Evolutionary conservation across 495 filamentous ascomycete species (phyloP).

Genomic region (Aspergillus affinis): DNA sequence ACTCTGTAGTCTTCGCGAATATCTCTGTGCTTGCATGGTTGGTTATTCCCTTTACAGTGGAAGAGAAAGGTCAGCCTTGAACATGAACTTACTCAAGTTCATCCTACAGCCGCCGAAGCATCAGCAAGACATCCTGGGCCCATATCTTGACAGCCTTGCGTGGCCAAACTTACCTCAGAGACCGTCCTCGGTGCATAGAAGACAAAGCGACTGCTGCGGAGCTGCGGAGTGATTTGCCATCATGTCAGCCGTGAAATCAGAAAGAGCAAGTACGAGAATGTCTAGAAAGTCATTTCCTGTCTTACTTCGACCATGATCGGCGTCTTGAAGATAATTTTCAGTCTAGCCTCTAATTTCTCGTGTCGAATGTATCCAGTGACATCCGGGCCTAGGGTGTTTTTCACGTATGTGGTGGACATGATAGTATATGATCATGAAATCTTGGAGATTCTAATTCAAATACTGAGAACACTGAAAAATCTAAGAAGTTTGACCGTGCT

Average conservation of each 20-base stretch:
- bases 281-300: not conserved
- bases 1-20: conserved; percentile 12
- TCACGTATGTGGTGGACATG: not conserved
- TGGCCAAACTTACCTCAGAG: conserved; percentile 7
- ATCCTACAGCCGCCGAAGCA: not conserved
- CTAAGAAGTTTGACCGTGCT: not conserved
- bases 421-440: not conserved
- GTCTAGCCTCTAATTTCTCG: conserved; percentile 9
- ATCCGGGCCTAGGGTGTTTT: conserved; percentile 9
- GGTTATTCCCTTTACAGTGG: not conserved
- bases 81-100: conserved; percentile 13
- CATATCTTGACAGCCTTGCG: not conserved
- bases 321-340: conserved; percentile 5
- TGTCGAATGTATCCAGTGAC: conserved; percentile 14
- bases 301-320: conserved; percentile 14
- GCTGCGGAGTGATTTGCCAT: not conserved
- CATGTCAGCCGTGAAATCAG: not conserved
- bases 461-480: not conserved
- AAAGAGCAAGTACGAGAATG: not conserved
- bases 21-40: conserved; percentile 10
- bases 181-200: conserved; percentile 18
- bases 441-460: not conserved
- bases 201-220: conserved; percentile 12
- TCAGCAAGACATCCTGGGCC: not conserved
- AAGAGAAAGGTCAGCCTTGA: not conserved